phyloP scores from a whole-genome alignment of 164 flowering plant genomes.

The Nymphaea thermarum region DNA sequence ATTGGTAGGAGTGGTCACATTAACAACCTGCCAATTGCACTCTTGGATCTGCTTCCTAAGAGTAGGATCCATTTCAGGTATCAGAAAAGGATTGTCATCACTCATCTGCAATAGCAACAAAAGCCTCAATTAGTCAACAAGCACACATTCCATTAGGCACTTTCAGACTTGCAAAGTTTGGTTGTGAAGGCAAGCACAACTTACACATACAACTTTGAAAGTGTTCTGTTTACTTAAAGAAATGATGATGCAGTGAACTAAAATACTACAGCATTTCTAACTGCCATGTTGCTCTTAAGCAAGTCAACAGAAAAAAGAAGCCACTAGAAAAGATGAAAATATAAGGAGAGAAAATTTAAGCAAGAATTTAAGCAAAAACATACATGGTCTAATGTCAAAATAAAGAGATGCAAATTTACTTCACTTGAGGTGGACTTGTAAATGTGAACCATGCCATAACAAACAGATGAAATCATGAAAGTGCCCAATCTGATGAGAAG shows the following conservation, averaged over 20 bases:
- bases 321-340: neutral
- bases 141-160: neutral
- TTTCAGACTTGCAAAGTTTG: neutral
- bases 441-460: too few species aligned
- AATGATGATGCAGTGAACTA: neutral
- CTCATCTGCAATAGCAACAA: constrained; percentile 59
- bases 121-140: neutral
- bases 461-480: too few species aligned
- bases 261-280: neutral
- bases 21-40: constrained; percentile 93
- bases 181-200: neutral
- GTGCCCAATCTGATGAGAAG: too few species aligned
- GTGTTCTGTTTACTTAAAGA: neutral
- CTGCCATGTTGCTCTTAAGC: neutral
- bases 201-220: neutral
- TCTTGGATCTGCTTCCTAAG: constrained; percentile 89
- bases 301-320: neutral
- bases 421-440: too few species aligned
- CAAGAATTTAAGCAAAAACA: too few species aligned
- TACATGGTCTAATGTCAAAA: too few species aligned
- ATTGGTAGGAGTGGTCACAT: constrained; percentile 95
- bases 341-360: neutral
- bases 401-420: too few species aligned
- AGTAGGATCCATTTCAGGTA: constrained; percentile 96
- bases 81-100: constrained; percentile 83